These are phyloP conservation scores for Leptodermis oblonga DNA, from an alignment of 257 asterid species.

Conservation along the genomic window DNA sequence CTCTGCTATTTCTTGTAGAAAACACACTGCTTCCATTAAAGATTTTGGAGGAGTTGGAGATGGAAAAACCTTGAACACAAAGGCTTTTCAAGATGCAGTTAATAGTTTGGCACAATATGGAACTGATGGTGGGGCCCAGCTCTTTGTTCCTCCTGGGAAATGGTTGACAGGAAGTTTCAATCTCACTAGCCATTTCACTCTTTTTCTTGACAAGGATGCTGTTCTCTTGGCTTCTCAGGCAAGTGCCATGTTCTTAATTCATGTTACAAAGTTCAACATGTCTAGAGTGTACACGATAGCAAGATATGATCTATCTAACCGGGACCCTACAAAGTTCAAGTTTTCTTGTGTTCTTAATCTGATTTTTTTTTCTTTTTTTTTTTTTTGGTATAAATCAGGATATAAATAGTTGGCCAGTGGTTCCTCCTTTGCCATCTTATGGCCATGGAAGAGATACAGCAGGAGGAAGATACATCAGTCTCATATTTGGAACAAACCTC, in stretches of 20 bases:
- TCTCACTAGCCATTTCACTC: conserved; percentile 92
- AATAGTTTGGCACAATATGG: conserved; percentile 46
- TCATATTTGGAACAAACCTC: conserved; percentile 72
- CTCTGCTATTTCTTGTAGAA: conserved; percentile 78
- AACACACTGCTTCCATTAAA: conserved; percentile 62
- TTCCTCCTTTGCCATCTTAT: conserved; percentile 81
- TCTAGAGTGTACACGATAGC: too few relatives aligned
- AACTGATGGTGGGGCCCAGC: conserved; percentile 66
- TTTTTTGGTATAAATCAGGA: conserved; percentile 41
- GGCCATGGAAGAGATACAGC: conserved; percentile 88
- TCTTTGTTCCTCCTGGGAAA: conserved; percentile 73
- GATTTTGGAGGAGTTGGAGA: conserved; percentile 90
- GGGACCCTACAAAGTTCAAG: too few relatives aligned
- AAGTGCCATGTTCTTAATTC: neutral
- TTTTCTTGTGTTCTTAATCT: neutral
- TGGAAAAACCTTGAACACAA: conserved; percentile 68
- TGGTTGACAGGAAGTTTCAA: conserved; percentile 88
- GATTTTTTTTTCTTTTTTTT: neutral
- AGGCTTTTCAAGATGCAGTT: conserved; percentile 67
- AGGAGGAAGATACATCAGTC: conserved; percentile 85
- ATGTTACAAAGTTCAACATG: too few relatives aligned
- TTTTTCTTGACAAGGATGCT: conserved; percentile 70
- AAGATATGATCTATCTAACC: too few relatives aligned
- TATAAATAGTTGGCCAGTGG: conserved; percentile 56
- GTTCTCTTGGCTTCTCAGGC: conserved; percentile 90